phyloP scores from a whole-genome alignment of 768 basidiomycete genomes.

The Tylopilus plumbeoviolaceoides region DNA sequence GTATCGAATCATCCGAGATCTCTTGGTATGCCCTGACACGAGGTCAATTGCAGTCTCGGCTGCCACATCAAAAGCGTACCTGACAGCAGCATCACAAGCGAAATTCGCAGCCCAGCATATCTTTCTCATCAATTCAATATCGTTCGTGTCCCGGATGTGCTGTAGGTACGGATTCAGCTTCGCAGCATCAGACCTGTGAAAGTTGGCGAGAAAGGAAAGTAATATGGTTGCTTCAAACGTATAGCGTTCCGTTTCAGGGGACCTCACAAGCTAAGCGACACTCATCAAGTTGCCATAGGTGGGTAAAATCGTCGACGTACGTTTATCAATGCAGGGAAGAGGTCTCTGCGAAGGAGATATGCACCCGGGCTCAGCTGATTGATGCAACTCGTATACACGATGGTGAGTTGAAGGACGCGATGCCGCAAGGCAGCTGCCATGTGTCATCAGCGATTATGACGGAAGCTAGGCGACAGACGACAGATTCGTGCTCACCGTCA shows the following conservation, averaged over 20 bases:
- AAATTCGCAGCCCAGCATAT: constrained; percentile 55
- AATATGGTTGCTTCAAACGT: constrained; percentile 59
- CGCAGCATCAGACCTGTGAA: constrained; percentile 68
- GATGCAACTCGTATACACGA: constrained; percentile 56
- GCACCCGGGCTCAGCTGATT: constrained; percentile 67
- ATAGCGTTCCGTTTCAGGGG: constrained; percentile 49
- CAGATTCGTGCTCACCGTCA: constrained; percentile 29
- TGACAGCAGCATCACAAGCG: constrained; percentile 46
- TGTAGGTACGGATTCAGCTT: constrained; percentile 65
- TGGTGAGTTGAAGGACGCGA: constrained; percentile 50
- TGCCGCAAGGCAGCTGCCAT: constrained; percentile 46
- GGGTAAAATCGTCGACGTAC: constrained; percentile 31
- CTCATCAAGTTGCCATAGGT: background rate
- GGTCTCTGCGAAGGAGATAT: constrained; percentile 60
- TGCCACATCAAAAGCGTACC: constrained; percentile 31
- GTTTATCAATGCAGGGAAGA: constrained; percentile 51
- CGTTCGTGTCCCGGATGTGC: constrained; percentile 43
- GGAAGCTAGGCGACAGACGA: background rate
- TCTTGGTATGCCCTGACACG: constrained; percentile 50
- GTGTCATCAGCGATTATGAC: background rate
- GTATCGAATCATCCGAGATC: constrained; percentile 48
- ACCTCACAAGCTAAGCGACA: constrained; percentile 47
- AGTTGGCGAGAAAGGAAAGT: constrained; percentile 62
- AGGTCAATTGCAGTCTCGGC: background rate
- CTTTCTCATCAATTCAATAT: constrained; percentile 51